These are phyloP conservation scores for Camelina neglecta DNA, from an alignment of 345 rosid species.

Conservation along the genomic window DNA sequence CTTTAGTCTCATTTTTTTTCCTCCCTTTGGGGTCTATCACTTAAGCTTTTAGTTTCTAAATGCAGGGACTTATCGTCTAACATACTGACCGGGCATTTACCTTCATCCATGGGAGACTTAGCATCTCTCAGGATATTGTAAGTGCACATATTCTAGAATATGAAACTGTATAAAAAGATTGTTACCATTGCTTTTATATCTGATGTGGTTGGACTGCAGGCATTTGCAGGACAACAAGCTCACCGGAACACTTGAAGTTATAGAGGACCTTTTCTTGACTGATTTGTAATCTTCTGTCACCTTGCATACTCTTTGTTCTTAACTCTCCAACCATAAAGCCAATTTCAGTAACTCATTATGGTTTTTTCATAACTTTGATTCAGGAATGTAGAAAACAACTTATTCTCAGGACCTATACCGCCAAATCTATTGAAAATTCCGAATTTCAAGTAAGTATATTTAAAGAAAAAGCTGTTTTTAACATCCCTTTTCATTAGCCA, in stretches of 20 bases:
- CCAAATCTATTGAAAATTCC: slow-evolving; percentile 64
- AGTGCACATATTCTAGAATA: slow-evolving; percentile 39
- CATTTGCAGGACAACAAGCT: slow-evolving; percentile 82
- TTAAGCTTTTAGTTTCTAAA: slow-evolving; percentile 30
- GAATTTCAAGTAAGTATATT: slow-evolving; percentile 63
- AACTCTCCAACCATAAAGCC: slow-evolving; percentile 20
- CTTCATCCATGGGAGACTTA: slow-evolving; percentile 75
- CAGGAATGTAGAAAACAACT: slow-evolving; percentile 86
- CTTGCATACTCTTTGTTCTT: slow-evolving; percentile 25
- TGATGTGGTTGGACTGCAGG: slow-evolving; percentile 56
- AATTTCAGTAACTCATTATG: slow-evolving; percentile 38
- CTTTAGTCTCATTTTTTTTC: slow-evolving; percentile 5
- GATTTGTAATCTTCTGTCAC: slow-evolving; percentile 61
- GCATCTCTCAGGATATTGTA: slow-evolving; percentile 73
- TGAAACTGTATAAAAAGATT: not conserved
- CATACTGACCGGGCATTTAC: slow-evolving; percentile 70
- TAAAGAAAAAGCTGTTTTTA: not conserved
- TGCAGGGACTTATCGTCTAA: slow-evolving; percentile 83
- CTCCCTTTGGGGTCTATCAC: slow-evolving; percentile 16
- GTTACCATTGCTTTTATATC: slow-evolving; percentile 25
- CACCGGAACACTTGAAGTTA: slow-evolving; percentile 69
- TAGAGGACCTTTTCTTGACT: slow-evolving; percentile 73
- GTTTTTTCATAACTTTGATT: slow-evolving; percentile 24
- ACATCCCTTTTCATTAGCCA: slow-evolving; percentile 1
- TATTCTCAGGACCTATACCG: slow-evolving; percentile 91